These are phyloP conservation scores for Stemphylium lycopersici DNA, from an alignment of 2,329 filamentous ascomycete genomes.

Conservation along the genomic window DNA sequence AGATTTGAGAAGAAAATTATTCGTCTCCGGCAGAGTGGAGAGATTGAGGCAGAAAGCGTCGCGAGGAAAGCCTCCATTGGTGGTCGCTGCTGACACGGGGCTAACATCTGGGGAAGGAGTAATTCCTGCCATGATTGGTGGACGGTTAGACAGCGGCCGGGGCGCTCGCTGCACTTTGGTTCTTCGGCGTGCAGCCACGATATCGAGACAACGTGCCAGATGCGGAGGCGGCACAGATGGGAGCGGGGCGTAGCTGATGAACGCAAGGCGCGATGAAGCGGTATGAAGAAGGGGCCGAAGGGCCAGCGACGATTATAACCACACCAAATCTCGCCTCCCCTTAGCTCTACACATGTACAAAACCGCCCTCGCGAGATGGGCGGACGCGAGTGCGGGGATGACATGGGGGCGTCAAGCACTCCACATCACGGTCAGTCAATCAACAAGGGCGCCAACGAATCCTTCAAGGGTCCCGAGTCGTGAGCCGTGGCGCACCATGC, in stretches of 20 bases:
- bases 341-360: conserved; percentile 26
- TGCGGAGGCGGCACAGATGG: conserved; percentile 11
- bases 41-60: conserved; percentile 51
- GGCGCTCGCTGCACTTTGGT: conserved; percentile 34
- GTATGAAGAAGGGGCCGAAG: conserved; percentile 12
- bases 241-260: conserved; percentile 4
- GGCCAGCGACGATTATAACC: conserved; percentile 31
- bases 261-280: conserved; percentile 1
- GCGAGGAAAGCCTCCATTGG: conserved; percentile 47
- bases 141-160: conserved; percentile 31
- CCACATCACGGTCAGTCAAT: conserved; percentile 41
- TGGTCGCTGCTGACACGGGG: conserved; percentile 51
- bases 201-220: conserved; percentile 19
- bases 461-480: conserved; percentile 33
- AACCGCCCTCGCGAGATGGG: conserved; percentile 38
- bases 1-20: conserved; percentile 47
- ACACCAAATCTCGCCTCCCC: conserved; percentile 26
- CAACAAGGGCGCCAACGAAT: conserved; percentile 30
- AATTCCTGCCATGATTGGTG: conserved; percentile 50
- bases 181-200: conserved; percentile 40
- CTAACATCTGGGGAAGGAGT: conserved; percentile 52
- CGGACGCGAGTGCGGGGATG: conserved; percentile 44
- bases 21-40: conserved; percentile 46
- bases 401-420: conserved; percentile 37
- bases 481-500: conserved; percentile 26